phyloP scores from a whole-genome alignment of 2,329 filamentous ascomycete species.

The Calonectria naviculata region DNA sequence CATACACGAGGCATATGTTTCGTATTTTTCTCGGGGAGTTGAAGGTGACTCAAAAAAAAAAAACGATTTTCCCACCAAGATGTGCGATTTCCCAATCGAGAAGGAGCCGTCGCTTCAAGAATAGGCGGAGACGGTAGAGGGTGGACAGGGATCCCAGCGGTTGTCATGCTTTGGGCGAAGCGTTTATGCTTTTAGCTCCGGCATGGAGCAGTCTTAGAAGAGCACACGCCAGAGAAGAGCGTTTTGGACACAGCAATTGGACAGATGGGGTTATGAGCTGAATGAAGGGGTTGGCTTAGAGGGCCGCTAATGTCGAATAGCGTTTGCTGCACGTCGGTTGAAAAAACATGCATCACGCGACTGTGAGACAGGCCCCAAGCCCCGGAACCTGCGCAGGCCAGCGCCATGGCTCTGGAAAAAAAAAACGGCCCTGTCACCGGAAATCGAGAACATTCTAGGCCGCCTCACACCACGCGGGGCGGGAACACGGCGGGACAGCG shows the following conservation, averaged over 20 bases:
- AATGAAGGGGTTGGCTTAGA: neutral
- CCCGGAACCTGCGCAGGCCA: neutral
- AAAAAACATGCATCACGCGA: neutral
- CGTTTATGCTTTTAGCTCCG: neutral
- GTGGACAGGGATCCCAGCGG: neutral
- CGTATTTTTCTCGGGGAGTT: neutral
- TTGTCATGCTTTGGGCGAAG: neutral
- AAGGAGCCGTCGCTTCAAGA: slow-evolving; percentile 6
- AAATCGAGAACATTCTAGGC: slow-evolving; percentile 1
- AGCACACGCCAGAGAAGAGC: neutral
- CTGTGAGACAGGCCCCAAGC: neutral
- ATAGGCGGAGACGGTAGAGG: neutral
- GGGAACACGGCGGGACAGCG: neutral
- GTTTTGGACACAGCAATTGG: neutral
- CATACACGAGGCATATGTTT: neutral
- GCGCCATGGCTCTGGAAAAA: neutral
- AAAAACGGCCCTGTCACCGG: neutral
- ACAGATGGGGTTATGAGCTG: neutral
- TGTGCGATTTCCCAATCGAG: neutral
- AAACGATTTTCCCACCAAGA: neutral
- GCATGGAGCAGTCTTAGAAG: slow-evolving; percentile 1
- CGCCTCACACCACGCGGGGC: neutral
- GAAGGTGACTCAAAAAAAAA: neutral
- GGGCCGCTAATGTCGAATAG: neutral
- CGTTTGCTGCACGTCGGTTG: slow-evolving; percentile 5